These are phyloP conservation scores for Globisporangium parvum DNA, from an alignment of 352 stramenopile genomes.

Conservation along the genomic window DNA sequence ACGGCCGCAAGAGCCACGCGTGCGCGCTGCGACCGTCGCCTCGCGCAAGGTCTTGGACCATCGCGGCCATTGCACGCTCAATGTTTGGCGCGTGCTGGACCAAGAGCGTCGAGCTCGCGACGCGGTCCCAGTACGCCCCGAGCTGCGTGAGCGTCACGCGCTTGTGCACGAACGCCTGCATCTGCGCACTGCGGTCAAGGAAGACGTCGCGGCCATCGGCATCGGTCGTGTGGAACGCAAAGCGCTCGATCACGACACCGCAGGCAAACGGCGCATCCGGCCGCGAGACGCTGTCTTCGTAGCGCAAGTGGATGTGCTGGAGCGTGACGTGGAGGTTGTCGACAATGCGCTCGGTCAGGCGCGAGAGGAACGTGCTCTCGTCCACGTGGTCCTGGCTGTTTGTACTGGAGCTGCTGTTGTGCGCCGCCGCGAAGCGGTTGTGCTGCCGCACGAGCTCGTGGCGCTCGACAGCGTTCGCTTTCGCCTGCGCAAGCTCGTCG, in stretches of 20 bases:
- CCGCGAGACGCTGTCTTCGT: conserved; percentile 70
- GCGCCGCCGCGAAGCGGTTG: conserved; percentile 45
- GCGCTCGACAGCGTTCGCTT: conserved; percentile 56
- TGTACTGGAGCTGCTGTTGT: no score
- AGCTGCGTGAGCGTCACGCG: conserved; percentile 41
- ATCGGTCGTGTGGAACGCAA: conserved; percentile 72
- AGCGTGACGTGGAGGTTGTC: conserved; percentile 80
- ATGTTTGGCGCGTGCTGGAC: conserved; percentile 34
- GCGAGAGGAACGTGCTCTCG: conserved; percentile 75
- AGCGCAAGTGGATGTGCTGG: conserved; percentile 62
- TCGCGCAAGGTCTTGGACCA: conserved; percentile 34
- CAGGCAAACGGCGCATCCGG: conserved; percentile 58
- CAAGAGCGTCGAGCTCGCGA: conserved; percentile 21
- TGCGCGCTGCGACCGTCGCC: conserved; percentile 2
- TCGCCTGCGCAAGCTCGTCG: conserved; percentile 50
- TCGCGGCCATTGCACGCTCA: conserved; percentile 35
- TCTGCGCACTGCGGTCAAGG: conserved; percentile 42
- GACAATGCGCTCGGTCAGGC: conserved; percentile 67
- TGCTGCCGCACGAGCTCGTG: conserved; percentile 69
- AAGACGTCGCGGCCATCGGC: conserved; percentile 57
- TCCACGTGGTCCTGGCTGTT: conserved; percentile 34
- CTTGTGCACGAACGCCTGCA: conserved; percentile 55
- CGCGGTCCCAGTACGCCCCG: conserved; percentile 65
- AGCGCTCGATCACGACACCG: conserved; percentile 58
- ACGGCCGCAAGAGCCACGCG: conserved; percentile 49